Conservation (phyloP, 257 asterid species). For the Prunella vulgaris region DNA sequence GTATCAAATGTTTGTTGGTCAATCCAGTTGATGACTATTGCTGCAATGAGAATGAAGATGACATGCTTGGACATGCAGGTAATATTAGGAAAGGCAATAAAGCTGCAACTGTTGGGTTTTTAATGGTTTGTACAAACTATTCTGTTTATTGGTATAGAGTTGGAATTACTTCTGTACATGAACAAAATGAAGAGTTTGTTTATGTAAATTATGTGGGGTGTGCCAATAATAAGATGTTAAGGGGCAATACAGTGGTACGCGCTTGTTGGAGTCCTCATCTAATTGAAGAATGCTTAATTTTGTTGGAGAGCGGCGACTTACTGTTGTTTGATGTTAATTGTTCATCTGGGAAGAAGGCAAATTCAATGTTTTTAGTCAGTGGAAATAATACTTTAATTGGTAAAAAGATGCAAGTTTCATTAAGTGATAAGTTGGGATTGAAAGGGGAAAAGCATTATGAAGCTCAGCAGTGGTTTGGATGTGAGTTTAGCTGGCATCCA, state of each 20-base stretch:
- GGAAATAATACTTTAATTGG: constrained; percentile 18
- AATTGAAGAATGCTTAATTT: constrained; percentile 61
- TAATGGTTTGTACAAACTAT: constrained; percentile 58
- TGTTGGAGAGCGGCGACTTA: constrained; percentile 65
- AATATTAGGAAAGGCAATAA: not conserved
- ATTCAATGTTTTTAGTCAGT: constrained; percentile 7
- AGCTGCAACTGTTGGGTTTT: constrained; percentile 37
- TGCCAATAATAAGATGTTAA: constrained; percentile 32
- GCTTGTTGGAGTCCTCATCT: constrained; percentile 87
- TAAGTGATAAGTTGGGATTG: constrained; percentile 32
- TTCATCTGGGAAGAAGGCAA: constrained; percentile 22
- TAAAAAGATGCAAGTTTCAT: constrained; percentile 33
- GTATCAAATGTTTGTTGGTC: constrained; percentile 39
- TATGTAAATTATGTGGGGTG: constrained; percentile 46
- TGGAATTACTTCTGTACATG: constrained; percentile 12
- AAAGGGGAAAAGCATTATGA: constrained; percentile 24
- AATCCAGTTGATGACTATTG: constrained; percentile 25
- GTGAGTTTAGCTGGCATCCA: constrained; percentile 81
- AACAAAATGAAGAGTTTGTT: constrained; percentile 23
- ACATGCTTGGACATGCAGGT: not conserved
- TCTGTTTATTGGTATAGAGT: constrained; percentile 62
- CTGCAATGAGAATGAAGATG: constrained; percentile 15
- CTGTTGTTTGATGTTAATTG: constrained; percentile 56
- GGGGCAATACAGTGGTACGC: constrained; percentile 41
- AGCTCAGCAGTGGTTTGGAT: constrained; percentile 43